A percentile compares a stretch with the other conserved stretches of the same genome.
Evolutionary conservation across 176 grass and related monocot species (phyloP).

Genomic region (Alopecurus myosuroides): DNA sequence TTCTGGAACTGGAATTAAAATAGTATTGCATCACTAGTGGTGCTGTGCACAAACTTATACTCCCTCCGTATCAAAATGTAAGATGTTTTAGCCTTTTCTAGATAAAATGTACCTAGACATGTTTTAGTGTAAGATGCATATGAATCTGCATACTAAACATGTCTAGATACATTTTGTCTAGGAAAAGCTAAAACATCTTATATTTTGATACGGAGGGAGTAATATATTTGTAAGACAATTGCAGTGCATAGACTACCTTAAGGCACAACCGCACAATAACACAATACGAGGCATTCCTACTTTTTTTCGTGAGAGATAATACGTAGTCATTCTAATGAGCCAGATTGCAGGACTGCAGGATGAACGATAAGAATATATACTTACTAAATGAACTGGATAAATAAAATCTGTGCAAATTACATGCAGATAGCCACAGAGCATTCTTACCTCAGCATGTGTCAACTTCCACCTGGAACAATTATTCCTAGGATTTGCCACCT

Average conservation of each 20-base stretch:
- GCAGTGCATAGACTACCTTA: neutral
- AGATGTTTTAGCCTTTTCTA: no score
- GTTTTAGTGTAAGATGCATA: no score
- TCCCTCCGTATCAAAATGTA: no score
- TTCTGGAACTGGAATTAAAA: neutral
- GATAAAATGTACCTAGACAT: no score
- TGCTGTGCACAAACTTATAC: neutral
- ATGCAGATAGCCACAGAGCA: neutral
- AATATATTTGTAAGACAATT: neutral
- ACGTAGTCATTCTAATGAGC: neutral
- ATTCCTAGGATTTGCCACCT: constrained; percentile 33
- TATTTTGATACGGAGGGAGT: no score
- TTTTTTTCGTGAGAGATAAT: neutral
- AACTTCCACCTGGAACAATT: constrained; percentile 66
- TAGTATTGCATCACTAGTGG: neutral
- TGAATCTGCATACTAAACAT: no score
- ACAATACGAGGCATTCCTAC: neutral
- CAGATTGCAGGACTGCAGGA: neutral
- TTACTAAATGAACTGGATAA: neutral
- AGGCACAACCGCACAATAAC: neutral
- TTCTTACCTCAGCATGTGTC: constrained; percentile 68
- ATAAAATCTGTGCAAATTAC: neutral
- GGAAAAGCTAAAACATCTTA: no score
- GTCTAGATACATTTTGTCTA: no score
- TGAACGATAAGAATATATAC: neutral